Evolutionary conservation across 495 filamentous ascomycete species (phyloP), one percentile per base, ranked within the genome.

Genomic region (Penicillium maclennaniae): DNA sequence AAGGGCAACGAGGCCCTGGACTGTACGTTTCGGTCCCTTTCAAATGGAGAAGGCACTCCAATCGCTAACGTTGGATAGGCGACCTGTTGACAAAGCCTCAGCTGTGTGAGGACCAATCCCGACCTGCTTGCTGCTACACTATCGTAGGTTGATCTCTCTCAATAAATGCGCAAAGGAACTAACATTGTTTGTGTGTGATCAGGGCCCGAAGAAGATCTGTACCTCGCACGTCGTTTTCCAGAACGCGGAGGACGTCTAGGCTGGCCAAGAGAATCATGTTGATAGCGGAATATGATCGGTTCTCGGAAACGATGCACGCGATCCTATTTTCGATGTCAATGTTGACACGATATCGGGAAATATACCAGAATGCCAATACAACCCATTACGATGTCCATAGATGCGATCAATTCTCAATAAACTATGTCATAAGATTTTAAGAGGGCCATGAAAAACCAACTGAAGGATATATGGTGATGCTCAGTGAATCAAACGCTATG

Each of bases 131-230:
- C 43, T 66, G 63, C 48, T 66, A 61, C 26, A 43, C 55, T 37
- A 59, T 62, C 37, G 59, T 54, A 9, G 42, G 51, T 55, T 34
- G 31, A 10, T 14, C 31, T 12, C 1, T 34, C 1, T 14, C 1
- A 14, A 12, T 14, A 14, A 10, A 0, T 36, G 4, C 25, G 1
- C 10, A 23, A 37, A 10, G 19, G 17, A 27, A 8, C 9, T 51
- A 16, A 15, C 1, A 23, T 43, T 49, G 4, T 52, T 21, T 53
- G 44, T 15, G 45, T 28, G 53, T 3, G 39, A 9, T 7, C 23
- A 69, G 66, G 63, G 59, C 28, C 54, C 53, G 26, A 57, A 67
- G 55, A 61, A 65, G 45, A 68, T 69, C 45, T 69, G 67, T 46
- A 68, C 67, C 12, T 56, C 62, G 37, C 62, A 69, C 43, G 60